These are phyloP conservation scores for Arthroderma sp. DNA, from an alignment of 2,329 filamentous ascomycete species.

Conservation along the genomic window DNA sequence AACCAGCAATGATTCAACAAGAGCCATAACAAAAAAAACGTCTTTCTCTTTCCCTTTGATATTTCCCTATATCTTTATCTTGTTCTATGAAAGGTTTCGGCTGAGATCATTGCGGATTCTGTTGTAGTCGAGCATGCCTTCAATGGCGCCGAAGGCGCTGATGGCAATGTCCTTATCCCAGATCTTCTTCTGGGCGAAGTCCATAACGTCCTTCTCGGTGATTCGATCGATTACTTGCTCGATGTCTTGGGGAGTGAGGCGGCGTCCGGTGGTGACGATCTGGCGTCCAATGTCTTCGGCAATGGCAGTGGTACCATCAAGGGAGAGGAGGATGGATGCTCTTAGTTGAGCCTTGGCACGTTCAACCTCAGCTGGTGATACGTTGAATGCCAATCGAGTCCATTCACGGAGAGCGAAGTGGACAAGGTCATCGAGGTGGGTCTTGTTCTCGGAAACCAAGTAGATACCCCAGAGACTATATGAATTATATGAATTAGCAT, in stretches of 20 bases:
- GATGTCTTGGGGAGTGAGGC: slow-evolving; percentile 83
- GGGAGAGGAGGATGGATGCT: slow-evolving; percentile 90
- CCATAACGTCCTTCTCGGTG: slow-evolving; percentile 92
- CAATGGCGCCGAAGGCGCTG: slow-evolving; percentile 83
- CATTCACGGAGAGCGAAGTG: slow-evolving; percentile 98
- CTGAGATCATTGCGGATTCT: slow-evolving; percentile 65
- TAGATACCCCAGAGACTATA: slow-evolving; percentile 97
- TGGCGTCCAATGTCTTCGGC: slow-evolving; percentile 98
- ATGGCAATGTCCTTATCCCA: slow-evolving; percentile 97
- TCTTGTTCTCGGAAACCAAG: slow-evolving; percentile 81
- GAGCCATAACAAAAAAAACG: neutral
- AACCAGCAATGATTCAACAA: slow-evolving; percentile 1
- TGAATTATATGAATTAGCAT: slow-evolving; percentile 5
- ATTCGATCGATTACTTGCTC: slow-evolving; percentile 82
- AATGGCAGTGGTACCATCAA: slow-evolving; percentile 92
- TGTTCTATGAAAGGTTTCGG: slow-evolving; percentile 45
- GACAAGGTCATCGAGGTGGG: slow-evolving; percentile 81
- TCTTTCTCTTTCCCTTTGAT: slow-evolving; percentile 6
- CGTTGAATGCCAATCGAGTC: slow-evolving; percentile 83
- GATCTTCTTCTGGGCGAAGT: slow-evolving; percentile 84
- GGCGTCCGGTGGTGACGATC: slow-evolving; percentile 91
- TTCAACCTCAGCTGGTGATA: slow-evolving; percentile 83
- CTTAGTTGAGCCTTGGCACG: slow-evolving; percentile 98
- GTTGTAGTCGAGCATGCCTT: slow-evolving; percentile 52
- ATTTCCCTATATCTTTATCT: too few species aligned